phyloP scores from a whole-genome alignment of 1,284 basidiomycete species.

The Stygiomarasmius scandens region DNA sequence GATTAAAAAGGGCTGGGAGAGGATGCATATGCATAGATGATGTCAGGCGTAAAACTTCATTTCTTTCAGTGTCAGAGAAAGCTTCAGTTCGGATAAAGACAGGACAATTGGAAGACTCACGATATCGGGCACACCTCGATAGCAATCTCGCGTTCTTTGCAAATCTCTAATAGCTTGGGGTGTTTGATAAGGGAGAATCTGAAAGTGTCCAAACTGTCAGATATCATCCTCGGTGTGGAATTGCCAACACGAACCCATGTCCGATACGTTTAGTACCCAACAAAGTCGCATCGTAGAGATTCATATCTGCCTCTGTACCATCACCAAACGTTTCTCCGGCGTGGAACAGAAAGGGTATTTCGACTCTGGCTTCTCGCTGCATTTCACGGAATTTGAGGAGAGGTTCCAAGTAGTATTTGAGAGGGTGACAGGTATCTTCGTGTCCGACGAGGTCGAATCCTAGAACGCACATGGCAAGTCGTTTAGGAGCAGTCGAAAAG shows the following conservation, averaged over 20 bases:
- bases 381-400: slow-evolving; percentile 62
- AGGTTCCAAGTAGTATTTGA: slow-evolving; percentile 65
- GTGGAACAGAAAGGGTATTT: slow-evolving; percentile 80
- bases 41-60: slow-evolving; percentile 45
- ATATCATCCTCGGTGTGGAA: slow-evolving; percentile 1
- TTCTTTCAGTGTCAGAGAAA: neutral
- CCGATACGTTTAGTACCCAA: slow-evolving; percentile 79
- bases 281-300: slow-evolving; percentile 78
- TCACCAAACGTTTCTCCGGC: slow-evolving; percentile 82
- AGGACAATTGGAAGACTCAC: slow-evolving; percentile 38
- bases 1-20: slow-evolving; percentile 66
- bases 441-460: slow-evolving; percentile 83
- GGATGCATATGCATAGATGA: slow-evolving; percentile 80
- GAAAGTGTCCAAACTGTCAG: neutral
- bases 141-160: slow-evolving; percentile 62
- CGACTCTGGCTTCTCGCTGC: slow-evolving; percentile 57
- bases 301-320: slow-evolving; percentile 67
- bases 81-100: neutral
- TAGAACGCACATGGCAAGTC: slow-evolving; percentile 25
- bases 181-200: slow-evolving; percentile 77
- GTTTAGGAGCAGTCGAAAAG: neutral
- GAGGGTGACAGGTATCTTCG: slow-evolving; percentile 68
- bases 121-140: slow-evolving; percentile 76
- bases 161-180: slow-evolving; percentile 67
- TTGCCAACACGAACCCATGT: slow-evolving; percentile 55